These are phyloP conservation scores for Candida chauliodis DNA, from an alignment of 805 yeast species.

Conservation along the genomic window DNA sequence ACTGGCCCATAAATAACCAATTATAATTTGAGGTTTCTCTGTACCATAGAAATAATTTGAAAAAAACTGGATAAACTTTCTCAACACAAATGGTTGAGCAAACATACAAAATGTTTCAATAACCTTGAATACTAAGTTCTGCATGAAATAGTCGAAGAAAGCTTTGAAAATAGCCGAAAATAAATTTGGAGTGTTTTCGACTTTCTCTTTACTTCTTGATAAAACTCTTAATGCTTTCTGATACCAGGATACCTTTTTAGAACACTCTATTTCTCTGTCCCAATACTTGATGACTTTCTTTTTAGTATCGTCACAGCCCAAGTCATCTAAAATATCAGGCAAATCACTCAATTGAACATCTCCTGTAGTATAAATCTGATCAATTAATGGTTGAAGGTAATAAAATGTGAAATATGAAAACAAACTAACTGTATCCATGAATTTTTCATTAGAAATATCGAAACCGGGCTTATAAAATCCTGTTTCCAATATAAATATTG, in stretches of 20 bases:
- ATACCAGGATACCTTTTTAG: constrained; percentile 8
- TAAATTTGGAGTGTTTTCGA: constrained; percentile 12
- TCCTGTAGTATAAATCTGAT: constrained; percentile 19
- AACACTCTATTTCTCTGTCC: constrained; percentile 15
- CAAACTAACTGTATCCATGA: constrained; percentile 18
- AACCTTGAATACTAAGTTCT: constrained; percentile 11
- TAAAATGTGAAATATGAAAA: constrained; percentile 20
- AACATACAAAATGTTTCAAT: constrained; percentile 21
- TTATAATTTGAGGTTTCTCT: constrained; percentile 21
- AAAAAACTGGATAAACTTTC: constrained; percentile 26
- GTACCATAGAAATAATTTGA: constrained; percentile 10
- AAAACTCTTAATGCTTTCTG: constrained; percentile 6
- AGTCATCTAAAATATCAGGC: constrained; percentile 42
- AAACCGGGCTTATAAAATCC: constrained; percentile 17
- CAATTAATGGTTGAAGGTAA: constrained; percentile 26
- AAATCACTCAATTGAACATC: constrained; percentile 48
- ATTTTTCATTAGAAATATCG: constrained; percentile 25
- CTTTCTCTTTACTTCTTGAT: constrained; percentile 7
- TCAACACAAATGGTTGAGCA: constrained; percentile 29
- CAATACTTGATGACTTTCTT: constrained; percentile 20
- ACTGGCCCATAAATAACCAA: constrained; percentile 23
- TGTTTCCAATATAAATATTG: constrained; percentile 16
- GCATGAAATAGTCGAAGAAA: constrained; percentile 6
- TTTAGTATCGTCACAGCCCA: constrained; percentile 16
- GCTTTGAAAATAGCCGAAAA: constrained; percentile 14